Percentiles rank a stretch among this genome's conserved stretches.
Conservation (phyloP, 495 filamentous ascomycete genomes). For the Annulohypoxylon stygium region DNA sequence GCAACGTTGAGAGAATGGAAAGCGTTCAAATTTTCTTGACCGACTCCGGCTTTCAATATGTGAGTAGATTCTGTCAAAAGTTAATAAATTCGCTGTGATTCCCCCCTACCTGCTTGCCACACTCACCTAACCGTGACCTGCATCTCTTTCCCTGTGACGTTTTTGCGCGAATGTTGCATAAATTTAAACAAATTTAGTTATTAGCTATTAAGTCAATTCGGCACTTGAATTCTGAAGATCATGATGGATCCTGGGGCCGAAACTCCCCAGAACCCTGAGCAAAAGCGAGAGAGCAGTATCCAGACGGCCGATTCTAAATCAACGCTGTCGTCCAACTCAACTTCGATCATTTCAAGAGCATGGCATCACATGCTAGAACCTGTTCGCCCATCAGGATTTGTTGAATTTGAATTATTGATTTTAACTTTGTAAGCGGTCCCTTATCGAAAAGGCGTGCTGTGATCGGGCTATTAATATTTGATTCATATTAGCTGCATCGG, state of each 20-base stretch:
- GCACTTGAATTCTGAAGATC: background rate
- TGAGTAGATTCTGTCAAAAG: slow-evolving; percentile 20
- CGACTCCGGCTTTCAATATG: slow-evolving; percentile 28
- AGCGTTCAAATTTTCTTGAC: slow-evolving; percentile 18
- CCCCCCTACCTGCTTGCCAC: slow-evolving; percentile 15
- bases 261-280: slow-evolving; percentile 18
- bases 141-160: slow-evolving; percentile 7
- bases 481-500: slow-evolving; percentile 51
- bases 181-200: background rate
- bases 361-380: slow-evolving; percentile 56
- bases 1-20: slow-evolving; percentile 23
- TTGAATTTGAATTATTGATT: slow-evolving; percentile 58
- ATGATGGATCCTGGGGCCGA: slow-evolving; percentile 33
- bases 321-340: slow-evolving; percentile 14
- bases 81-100: slow-evolving; percentile 39
- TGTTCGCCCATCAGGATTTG: slow-evolving; percentile 54
- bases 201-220: background rate
- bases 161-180: background rate
- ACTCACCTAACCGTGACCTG: slow-evolving; percentile 11
- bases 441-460: background rate
- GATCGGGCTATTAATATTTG: slow-evolving; percentile 31
- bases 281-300: slow-evolving; percentile 20
- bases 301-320: slow-evolving; percentile 12
- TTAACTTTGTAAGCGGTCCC: slow-evolving; percentile 57
- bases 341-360: slow-evolving; percentile 42